Conservation (phyloP, 2,329 filamentous ascomycete genomes). For the Fusarium sarcochroum region DNA sequence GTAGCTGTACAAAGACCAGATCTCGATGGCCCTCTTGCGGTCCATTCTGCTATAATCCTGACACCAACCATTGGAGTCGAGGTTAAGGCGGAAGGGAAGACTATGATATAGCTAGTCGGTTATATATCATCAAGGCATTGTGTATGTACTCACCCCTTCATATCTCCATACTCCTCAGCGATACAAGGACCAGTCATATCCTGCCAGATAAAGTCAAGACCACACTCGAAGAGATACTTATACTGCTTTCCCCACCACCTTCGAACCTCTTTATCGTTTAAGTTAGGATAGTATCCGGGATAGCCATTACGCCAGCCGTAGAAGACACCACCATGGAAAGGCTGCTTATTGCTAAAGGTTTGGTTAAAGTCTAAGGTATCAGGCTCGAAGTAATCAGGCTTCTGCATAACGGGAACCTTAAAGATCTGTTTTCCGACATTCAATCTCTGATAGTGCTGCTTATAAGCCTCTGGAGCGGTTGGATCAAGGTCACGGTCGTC, state of each 20-base stretch:
- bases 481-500: slow-evolving; percentile 39
- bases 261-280: slow-evolving; percentile 52
- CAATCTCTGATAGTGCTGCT: slow-evolving; percentile 36
- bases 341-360: slow-evolving; percentile 50
- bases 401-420: slow-evolving; percentile 41
- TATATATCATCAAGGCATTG: rapidly evolving
- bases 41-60: slow-evolving; percentile 22
- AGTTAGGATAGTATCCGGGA: slow-evolving; percentile 55
- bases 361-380: slow-evolving; percentile 46
- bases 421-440: slow-evolving; percentile 40
- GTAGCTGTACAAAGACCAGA: slow-evolving; percentile 57
- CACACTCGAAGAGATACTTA: slow-evolving; percentile 53
- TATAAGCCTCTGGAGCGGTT: slow-evolving; percentile 24
- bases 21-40: slow-evolving; percentile 54
- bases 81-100: slow-evolving; percentile 47
- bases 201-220: slow-evolving; percentile 59
- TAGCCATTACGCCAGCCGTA: slow-evolving; percentile 50
- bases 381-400: slow-evolving; percentile 39
- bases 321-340: slow-evolving; percentile 54
- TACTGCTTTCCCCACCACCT: slow-evolving; percentile 56
- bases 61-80: slow-evolving; percentile 48
- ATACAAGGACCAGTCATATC: slow-evolving; percentile 56
- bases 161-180: slow-evolving; percentile 54
- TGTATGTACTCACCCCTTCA: slow-evolving; percentile 50
- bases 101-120: background rate